Conservation (phyloP, 306 rosid species). For the Sicyos baderoa region DNA sequence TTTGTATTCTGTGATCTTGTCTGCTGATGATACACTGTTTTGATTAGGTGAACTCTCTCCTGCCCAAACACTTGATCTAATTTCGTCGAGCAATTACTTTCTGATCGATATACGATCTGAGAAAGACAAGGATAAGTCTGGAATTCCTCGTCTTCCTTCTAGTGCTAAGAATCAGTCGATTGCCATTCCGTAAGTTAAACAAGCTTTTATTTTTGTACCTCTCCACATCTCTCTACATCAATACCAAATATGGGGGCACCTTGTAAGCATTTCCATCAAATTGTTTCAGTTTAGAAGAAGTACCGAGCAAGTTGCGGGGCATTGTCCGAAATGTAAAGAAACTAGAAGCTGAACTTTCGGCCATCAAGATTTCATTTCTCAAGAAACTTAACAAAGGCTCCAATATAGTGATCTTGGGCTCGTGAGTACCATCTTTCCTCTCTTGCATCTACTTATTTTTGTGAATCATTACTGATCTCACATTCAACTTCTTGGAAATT, state of each 20-base stretch:
- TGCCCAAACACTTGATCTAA: slow-evolving; percentile 79
- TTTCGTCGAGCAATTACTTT: slow-evolving; percentile 48
- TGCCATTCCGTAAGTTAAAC: slow-evolving; percentile 74
- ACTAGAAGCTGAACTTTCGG: slow-evolving; percentile 84
- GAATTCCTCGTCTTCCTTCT: slow-evolving; percentile 90
- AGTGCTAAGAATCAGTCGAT: slow-evolving; percentile 57
- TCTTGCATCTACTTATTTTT: neutral
- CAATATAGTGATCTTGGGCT: slow-evolving; percentile 62
- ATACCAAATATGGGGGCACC: neutral
- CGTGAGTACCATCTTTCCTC: slow-evolving; percentile 39
- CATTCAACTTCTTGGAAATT: neutral
- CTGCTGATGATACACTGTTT: neutral
- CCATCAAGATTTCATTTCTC: slow-evolving; percentile 69
- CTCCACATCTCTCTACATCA: neutral
- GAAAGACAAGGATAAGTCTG: slow-evolving; percentile 82
- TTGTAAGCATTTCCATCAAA: neutral
- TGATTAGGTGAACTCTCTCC: slow-evolving; percentile 63
- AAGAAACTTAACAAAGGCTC: slow-evolving; percentile 75
- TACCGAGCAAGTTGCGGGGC: slow-evolving; percentile 69
- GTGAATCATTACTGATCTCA: neutral
- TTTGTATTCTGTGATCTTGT: neutral
- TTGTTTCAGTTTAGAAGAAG: slow-evolving; percentile 68
- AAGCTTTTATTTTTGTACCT: neutral
- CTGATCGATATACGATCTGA: slow-evolving; percentile 75
- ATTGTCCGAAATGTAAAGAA: slow-evolving; percentile 67